A percentile compares a stretch with the other conserved stretches of the same genome.
phyloP scores from a whole-genome alignment of 306 rosid genomes.

The Trifolium dubium region DNA sequence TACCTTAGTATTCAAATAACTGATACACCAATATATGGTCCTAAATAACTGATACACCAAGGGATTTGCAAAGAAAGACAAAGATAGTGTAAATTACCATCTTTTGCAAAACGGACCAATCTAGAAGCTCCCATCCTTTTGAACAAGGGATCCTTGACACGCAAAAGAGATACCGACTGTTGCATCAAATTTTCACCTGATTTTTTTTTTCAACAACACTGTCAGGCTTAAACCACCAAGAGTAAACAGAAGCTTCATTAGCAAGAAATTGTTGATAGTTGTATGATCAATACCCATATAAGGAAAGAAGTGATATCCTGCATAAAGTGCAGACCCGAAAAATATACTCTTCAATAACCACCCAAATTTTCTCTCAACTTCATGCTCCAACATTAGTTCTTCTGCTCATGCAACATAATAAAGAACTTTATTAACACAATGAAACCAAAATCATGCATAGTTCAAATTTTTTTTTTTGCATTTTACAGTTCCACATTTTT shows the following conservation, averaged over 20 bases:
- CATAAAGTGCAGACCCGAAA: slow-evolving; percentile 70
- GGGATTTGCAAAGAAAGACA: neutral
- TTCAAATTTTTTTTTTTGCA: slow-evolving; percentile 2
- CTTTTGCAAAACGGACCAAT: slow-evolving; percentile 79
- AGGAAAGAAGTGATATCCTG: slow-evolving; percentile 87
- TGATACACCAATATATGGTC: slow-evolving; percentile 18
- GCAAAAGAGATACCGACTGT: slow-evolving; percentile 87
- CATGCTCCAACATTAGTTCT: slow-evolving; percentile 64
- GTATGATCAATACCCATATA: slow-evolving; percentile 64
- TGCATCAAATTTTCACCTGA: slow-evolving; percentile 90
- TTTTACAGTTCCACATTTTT: slow-evolving; percentile 23
- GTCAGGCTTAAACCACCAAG: slow-evolving; percentile 39
- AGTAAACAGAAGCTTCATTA: slow-evolving; percentile 7
- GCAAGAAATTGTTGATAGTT: slow-evolving; percentile 16
- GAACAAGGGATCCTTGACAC: slow-evolving; percentile 86
- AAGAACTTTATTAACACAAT: slow-evolving; percentile 25
- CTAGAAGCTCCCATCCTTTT: slow-evolving; percentile 98
- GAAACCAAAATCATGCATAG: slow-evolving; percentile 11
- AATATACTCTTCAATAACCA: slow-evolving; percentile 81
- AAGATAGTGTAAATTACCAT: slow-evolving; percentile 56
- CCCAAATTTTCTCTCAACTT: slow-evolving; percentile 83
- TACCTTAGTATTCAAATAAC: slow-evolving; percentile 1
- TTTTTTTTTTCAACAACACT: slow-evolving; percentile 21
- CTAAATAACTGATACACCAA: neutral
- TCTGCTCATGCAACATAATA: slow-evolving; percentile 50